Percentiles rank a stretch among this genome's conserved stretches.
These are phyloP conservation scores for Bipolaris sorokiniana DNA, from an alignment of 2,329 filamentous ascomycete species.

Conservation along the genomic window DNA sequence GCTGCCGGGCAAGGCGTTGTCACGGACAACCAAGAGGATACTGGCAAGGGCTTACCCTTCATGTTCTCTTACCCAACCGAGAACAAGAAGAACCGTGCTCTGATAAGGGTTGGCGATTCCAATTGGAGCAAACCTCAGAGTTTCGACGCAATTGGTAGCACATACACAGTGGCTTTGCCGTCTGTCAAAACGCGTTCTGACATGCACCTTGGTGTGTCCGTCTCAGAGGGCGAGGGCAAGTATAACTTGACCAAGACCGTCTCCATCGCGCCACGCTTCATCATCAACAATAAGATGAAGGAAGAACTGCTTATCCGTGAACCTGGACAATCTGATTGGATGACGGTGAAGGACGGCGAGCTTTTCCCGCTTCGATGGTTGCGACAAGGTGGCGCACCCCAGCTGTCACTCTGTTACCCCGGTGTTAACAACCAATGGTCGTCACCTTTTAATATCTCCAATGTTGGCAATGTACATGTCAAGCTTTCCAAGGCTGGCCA, in stretches of 20 bases:
- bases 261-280: conserved; percentile 88
- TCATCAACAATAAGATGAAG: conserved; percentile 88
- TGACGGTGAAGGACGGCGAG: conserved; percentile 77
- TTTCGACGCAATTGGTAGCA: conserved; percentile 96
- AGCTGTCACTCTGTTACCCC: conserved; percentile 89
- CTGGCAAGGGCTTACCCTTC: conserved; percentile 80
- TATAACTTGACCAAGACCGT: conserved; percentile 98
- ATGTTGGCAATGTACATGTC: conserved; percentile 88
- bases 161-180: conserved; percentile 82
- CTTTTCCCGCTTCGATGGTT: conserved; percentile 89
- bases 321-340: conserved; percentile 85
- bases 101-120: conserved; percentile 87
- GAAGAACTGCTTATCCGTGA: conserved; percentile 91
- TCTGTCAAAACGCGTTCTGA: conserved; percentile 74
- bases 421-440: conserved; percentile 98
- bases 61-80: conserved; percentile 95
- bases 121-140: conserved; percentile 97
- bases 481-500: conserved; percentile 92
- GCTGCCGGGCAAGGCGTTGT: conserved; percentile 80
- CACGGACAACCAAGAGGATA: conserved; percentile 61
- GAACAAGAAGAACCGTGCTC: conserved; percentile 87
- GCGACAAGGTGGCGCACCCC: conserved; percentile 80
- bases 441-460: conserved; percentile 95
- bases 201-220: conserved; percentile 87
- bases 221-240: conserved; percentile 91